Percentiles rank a stretch among this genome's conserved stretches.
phyloP scores from a whole-genome alignment of 148 eudicot genomes.

The Drosera capensis region DNA sequence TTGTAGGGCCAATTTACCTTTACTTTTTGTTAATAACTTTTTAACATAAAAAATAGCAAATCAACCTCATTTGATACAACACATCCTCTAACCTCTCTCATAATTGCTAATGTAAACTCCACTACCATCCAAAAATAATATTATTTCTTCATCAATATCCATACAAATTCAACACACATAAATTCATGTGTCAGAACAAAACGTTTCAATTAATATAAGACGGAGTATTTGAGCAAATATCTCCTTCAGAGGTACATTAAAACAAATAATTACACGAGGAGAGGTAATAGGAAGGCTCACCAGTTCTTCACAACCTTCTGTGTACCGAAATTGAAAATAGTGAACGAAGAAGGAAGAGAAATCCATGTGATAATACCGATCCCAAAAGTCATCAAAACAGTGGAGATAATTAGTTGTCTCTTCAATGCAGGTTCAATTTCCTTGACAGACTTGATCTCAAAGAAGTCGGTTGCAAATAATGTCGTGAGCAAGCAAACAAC shows the following conservation, averaged over 20 bases:
- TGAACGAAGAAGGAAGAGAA: conserved; percentile 68
- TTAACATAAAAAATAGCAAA: too few relatives aligned
- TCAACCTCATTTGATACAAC: too few relatives aligned
- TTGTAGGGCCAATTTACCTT: too few relatives aligned
- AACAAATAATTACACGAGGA: not conserved
- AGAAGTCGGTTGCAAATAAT: not conserved
- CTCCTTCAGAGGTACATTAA: too few relatives aligned
- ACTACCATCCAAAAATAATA: too few relatives aligned
- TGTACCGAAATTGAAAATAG: conserved; percentile 66
- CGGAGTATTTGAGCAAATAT: too few relatives aligned
- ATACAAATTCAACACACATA: too few relatives aligned
- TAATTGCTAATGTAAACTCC: not conserved
- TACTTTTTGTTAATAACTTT: too few relatives aligned
- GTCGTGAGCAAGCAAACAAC: conserved; percentile 79
- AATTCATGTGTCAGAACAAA: too few relatives aligned
- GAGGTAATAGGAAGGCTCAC: conserved; percentile 16
- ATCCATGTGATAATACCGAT: conserved; percentile 49
- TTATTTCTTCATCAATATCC: too few relatives aligned
- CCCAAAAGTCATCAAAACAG: conserved; percentile 15
- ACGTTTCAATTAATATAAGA: too few relatives aligned
- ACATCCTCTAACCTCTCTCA: too few relatives aligned
- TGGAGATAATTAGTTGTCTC: not conserved
- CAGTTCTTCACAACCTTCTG: conserved; percentile 15
- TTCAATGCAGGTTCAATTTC: not conserved
- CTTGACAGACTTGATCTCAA: not conserved